A percentile compares a stretch with the other conserved stretches of the same genome.
phyloP scores from a whole-genome alignment of 2,329 filamentous ascomycete species.

The Nothophoma quercina region DNA sequence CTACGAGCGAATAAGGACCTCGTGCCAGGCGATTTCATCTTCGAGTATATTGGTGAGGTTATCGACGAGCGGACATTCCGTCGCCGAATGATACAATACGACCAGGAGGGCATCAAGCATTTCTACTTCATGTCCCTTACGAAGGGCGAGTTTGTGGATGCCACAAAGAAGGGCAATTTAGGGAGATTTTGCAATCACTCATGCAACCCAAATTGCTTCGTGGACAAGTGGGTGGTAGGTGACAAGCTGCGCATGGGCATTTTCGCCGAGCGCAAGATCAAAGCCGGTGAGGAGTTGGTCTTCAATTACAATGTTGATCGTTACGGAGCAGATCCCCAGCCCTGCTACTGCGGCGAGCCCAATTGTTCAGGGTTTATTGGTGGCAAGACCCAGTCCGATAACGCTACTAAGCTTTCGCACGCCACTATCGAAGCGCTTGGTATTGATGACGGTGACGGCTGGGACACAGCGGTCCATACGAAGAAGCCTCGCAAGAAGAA shows the following conservation, averaged over 20 bases:
- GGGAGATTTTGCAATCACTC: constrained; percentile 99
- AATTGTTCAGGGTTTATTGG: constrained; percentile 98
- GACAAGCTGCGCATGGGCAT: constrained; percentile 99
- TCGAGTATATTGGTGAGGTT: constrained; percentile 97
- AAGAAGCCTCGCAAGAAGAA: constrained; percentile 94
- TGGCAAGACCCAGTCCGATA: constrained; percentile 96
- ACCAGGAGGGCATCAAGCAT: constrained; percentile 96
- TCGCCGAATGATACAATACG: constrained; percentile 89
- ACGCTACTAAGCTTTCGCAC: constrained; percentile 87
- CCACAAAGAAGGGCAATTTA: constrained; percentile 94
- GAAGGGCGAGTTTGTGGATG: constrained; percentile 96
- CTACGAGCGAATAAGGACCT: constrained; percentile 82
- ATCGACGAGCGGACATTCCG: constrained; percentile 93
- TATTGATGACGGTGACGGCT: constrained; percentile 89
- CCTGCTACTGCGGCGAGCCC: constrained; percentile 92
- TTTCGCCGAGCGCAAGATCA: constrained; percentile 85
- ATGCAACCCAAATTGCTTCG: constrained; percentile 98
- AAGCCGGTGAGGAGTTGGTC: constrained; percentile 90
- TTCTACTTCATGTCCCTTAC: constrained; percentile 99
- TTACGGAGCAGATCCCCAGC: constrained; percentile 95
- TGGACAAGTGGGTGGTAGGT: constrained; percentile 99
- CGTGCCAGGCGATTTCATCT: constrained; percentile 88
- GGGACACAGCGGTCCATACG: constrained; percentile 89
- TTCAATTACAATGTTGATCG: constrained; percentile 99
- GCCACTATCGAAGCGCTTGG: constrained; percentile 93